phyloP scores from a whole-genome alignment of 495 filamentous ascomycete genomes.

The Sporormia fimetaria region DNA sequence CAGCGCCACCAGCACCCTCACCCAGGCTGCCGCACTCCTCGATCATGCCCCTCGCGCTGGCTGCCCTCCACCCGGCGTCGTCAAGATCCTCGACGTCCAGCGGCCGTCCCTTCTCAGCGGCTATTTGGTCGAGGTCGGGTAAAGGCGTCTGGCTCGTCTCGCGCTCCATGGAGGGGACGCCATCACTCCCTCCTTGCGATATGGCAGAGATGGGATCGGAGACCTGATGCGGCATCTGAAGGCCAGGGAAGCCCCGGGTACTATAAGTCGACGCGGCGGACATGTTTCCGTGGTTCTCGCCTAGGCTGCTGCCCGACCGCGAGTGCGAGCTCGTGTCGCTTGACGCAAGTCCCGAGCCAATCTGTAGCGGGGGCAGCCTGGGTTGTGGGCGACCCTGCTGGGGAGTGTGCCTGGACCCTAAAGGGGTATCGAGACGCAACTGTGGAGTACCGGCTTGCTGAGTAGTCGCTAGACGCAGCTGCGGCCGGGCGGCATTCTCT shows the following conservation, averaged over 20 bases:
- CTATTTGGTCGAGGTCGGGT: constrained; percentile 62
- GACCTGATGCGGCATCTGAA: constrained; percentile 47
- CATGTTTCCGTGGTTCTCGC: constrained; percentile 61
- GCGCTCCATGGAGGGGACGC: constrained; percentile 57
- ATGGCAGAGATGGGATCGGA: constrained; percentile 85
- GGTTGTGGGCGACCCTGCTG: constrained; percentile 42
- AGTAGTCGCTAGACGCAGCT: constrained; percentile 65
- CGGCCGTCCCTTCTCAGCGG: constrained; percentile 64
- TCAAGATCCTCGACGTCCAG: constrained; percentile 89
- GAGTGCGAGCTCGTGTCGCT: constrained; percentile 69
- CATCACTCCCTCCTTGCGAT: constrained; percentile 47
- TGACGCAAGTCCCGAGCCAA: constrained; percentile 36
- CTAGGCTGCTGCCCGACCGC: constrained; percentile 55
- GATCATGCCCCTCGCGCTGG: constrained; percentile 77
- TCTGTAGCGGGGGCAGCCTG: constrained; percentile 42
- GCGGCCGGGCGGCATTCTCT: constrained; percentile 43
- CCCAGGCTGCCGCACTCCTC: constrained; percentile 80
- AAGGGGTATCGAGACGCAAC: constrained; percentile 70
- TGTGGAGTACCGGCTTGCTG: no score
- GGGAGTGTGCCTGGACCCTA: constrained; percentile 59
- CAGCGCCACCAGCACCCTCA: constrained; percentile 91
- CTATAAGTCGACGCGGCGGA: constrained; percentile 72
- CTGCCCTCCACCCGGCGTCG: constrained; percentile 88
- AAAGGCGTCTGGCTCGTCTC: constrained; percentile 56
- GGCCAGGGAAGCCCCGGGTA: constrained; percentile 54